Evolutionary conservation across 495 filamentous ascomycete genomes (phyloP), one percentile per base, ranked within the genome.

Genomic region (Penicillium parvum): DNA sequence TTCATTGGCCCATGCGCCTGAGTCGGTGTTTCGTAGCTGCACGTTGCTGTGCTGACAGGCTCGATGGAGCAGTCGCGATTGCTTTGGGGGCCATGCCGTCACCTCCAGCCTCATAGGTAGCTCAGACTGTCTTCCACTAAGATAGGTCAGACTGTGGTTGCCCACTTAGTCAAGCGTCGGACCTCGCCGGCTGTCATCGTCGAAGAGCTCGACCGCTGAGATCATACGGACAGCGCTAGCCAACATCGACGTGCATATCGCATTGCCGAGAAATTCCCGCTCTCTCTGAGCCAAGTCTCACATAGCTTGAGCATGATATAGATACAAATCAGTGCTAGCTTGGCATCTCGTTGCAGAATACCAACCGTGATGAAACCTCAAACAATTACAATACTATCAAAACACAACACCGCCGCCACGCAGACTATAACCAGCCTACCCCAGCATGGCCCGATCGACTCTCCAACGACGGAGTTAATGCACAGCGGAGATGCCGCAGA

Each of bases 11-110:
- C 9, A 17, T 18, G n/a, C 30, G 12, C 7, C 36, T 18, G 30
- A 47, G 17, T 41, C 44, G 44, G 44, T 30, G 44, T 47, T 47
- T 47, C 44, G 44, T 29, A 39, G 30, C 44, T 47, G 44, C 44
- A 41, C 3, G 23, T 21, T 18, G 25, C 4, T 34, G 17, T 16
- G 37, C 23, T 39, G 29, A 41, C 37, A 18, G 30, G 17, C 29
- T 29, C 11, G 17, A 32, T 30, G n/a, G 30, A 35, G 36, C 20
- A 32, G 19, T 17, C 23, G 3, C 19, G 10, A 12, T 23, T 7
- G 16, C 25, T 22, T 47, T 36, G 44, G 44, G 44, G 37, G 37
- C 44, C 44, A 36, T 9, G 22, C 28, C 21, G 5, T 27, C 12
- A 20, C 16, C 28, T 30, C n/a, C 1, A 21, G 29, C 16, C 16